These are phyloP conservation scores for Tolypocladium tropicale DNA, from an alignment of 2,329 filamentous ascomycete species.

Conservation along the genomic window DNA sequence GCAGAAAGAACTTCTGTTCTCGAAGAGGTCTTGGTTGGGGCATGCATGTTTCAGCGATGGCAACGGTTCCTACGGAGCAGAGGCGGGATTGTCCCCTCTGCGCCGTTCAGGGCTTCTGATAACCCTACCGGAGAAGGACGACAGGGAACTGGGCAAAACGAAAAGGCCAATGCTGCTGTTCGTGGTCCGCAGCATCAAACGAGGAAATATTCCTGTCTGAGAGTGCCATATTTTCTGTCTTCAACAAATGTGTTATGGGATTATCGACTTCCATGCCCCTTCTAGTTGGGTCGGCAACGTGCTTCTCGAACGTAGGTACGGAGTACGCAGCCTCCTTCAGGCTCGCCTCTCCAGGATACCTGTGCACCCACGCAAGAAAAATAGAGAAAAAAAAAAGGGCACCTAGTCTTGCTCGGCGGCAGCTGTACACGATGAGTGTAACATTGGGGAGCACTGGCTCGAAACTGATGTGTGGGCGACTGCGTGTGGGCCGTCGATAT, in stretches of 20 bases:
- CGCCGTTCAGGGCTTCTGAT: not conserved
- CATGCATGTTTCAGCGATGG: not conserved
- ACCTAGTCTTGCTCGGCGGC: not conserved
- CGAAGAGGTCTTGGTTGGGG: not conserved
- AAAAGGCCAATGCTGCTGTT: not conserved
- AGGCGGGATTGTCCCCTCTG: too few species aligned
- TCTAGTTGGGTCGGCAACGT: not conserved
- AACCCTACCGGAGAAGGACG: not conserved
- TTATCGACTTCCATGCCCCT: constrained; percentile 2
- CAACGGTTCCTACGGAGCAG: not conserved
- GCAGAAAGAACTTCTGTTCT: not conserved
- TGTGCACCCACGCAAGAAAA: not conserved
- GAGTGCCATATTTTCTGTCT: not conserved
- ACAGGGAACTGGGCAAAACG: not conserved
- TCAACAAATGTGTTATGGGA: constrained; percentile 3
- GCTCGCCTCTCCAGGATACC: not conserved
- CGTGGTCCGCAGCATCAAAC: not conserved
- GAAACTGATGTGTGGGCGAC: not conserved
- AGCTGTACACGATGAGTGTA: not conserved
- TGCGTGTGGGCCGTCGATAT: not conserved
- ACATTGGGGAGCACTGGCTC: not conserved
- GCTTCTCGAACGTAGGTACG: too few species aligned
- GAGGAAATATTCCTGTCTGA: not conserved
- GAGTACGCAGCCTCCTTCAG: not conserved
- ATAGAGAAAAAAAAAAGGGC: not conserved